Conservation (phyloP, 2,329 filamentous ascomycete species). For the Aspergillaceae sp. region DNA sequence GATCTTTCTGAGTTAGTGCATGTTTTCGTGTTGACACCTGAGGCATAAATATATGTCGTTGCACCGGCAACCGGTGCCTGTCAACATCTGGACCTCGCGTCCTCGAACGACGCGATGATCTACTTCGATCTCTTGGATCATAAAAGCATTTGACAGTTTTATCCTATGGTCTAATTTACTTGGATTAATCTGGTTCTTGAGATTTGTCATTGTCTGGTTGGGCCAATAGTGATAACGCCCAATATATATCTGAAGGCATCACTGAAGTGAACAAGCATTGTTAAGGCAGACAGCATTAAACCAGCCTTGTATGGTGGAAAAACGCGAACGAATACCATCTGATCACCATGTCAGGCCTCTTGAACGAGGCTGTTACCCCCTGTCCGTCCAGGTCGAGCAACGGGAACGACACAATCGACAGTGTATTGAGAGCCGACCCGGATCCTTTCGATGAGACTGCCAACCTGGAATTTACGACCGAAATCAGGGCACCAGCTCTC, state of each 20-base stretch:
- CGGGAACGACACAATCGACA: conserved; percentile 13
- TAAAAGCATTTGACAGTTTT: background rate
- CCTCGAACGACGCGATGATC: background rate
- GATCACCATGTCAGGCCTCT: conserved; percentile 16
- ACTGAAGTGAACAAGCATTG: no score
- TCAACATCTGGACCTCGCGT: background rate
- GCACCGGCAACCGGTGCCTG: background rate
- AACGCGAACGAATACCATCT: background rate
- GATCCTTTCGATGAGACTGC: conserved; percentile 26
- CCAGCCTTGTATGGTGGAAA: background rate
- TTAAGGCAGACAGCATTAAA: no score
- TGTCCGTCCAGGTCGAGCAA: conserved; percentile 21
- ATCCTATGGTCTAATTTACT: background rate
- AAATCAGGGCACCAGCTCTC: conserved; percentile 24
- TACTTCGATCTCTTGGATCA: background rate
- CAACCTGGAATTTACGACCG: conserved; percentile 35
- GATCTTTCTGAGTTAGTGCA: no score
- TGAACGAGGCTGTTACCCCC: conserved; percentile 24
- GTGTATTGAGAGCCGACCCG: conserved; percentile 18
- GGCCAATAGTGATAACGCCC: no score
- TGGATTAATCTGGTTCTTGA: background rate
- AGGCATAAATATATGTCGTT: background rate
- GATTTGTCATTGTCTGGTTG: no score
- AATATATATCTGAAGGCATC: no score
- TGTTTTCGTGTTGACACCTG: no score